Base-by-base conservation (phyloP, 495 filamentous ascomycete genomes). In the Xylaria castorea region DNA sequence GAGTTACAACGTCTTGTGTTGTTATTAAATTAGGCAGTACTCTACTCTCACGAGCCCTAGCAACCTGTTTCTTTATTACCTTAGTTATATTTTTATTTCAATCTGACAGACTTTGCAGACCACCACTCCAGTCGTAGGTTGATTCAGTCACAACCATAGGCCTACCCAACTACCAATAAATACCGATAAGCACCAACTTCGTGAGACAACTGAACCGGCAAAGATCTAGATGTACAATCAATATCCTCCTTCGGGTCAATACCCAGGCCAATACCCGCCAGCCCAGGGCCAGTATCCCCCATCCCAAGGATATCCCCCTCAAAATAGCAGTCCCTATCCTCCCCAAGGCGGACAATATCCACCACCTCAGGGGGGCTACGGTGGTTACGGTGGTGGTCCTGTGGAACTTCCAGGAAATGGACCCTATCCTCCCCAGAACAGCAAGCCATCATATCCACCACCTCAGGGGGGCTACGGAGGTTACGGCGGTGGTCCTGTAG, bases 251-350 rank as follows among this genome's bases (percentile, higher is more conserved):
- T 77, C 77, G 63, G 70, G 70, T 44, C 60, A 71, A 30, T 65
- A 71, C 48, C 60, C 48, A n/a, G 83, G 83, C 38, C 84, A 85
- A 38, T 79, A 78, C 40, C 78, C 83, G 30, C 80, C 81, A 57
- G 73, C 73, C 32, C 76, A 78, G 30, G 73, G 75, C 30, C 71
- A 73, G 64, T 75, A 73, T 58, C 75, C 27, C 27, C 70, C 76
- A 57, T 36, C 71, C 7, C 73, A 72, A 46, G 70, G 70, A n/a
- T 74, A 75, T 14, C 74, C 80, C 46, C 70, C 76, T 66, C 74
- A 73, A 40, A 76, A 71, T 30, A 73, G 61, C 32, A 71, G 73
- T 25, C 76, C 71, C 57, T 80, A 77, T 44, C 75, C 72, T 70
- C 71, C 72, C 50, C 74, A 71, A 34, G 72, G 71, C 14, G 66